A percentile compares a stretch with the other conserved stretches of the same genome.
phyloP scores from a whole-genome alignment of 345 rosid genomes.

The Toxicodendron radicans region DNA sequence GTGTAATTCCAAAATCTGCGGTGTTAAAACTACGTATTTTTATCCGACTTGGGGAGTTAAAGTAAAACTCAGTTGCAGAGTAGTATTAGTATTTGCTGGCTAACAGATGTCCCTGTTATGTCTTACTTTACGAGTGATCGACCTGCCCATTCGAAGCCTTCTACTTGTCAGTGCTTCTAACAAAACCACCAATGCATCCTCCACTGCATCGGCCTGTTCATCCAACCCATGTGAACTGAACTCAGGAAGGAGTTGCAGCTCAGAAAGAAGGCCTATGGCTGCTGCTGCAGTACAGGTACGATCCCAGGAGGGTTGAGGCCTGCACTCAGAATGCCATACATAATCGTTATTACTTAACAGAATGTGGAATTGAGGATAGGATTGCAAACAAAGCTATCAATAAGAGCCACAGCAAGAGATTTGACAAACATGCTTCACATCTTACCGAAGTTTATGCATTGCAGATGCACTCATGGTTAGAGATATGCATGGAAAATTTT shows the following conservation, averaged over 20 bases:
- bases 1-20: not conserved
- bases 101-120: slow-evolving; percentile 45
- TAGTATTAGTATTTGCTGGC: slow-evolving; percentile 8
- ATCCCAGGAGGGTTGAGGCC: slow-evolving; percentile 99
- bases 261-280: slow-evolving; percentile 69
- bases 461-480: slow-evolving; percentile 73
- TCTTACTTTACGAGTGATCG: slow-evolving; percentile 71
- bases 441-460: slow-evolving; percentile 94
- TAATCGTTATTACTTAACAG: not conserved
- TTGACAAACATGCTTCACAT: not conserved
- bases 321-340: slow-evolving; percentile 29
- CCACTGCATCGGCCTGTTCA: slow-evolving; percentile 65
- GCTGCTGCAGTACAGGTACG: slow-evolving; percentile 96
- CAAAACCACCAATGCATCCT: slow-evolving; percentile 58
- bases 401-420: not conserved
- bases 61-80: not conserved
- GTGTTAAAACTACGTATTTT: not conserved
- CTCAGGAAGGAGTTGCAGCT: slow-evolving; percentile 63
- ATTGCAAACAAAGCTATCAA: not conserved
- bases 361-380: not conserved
- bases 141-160: slow-evolving; percentile 93
- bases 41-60: not conserved
- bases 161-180: slow-evolving; percentile 74
- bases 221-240: slow-evolving; percentile 51
- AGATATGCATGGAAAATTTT: slow-evolving; percentile 75